phyloP scores from a whole-genome alignment of 148 eudicot species.

The Pouteria glomerata region DNA sequence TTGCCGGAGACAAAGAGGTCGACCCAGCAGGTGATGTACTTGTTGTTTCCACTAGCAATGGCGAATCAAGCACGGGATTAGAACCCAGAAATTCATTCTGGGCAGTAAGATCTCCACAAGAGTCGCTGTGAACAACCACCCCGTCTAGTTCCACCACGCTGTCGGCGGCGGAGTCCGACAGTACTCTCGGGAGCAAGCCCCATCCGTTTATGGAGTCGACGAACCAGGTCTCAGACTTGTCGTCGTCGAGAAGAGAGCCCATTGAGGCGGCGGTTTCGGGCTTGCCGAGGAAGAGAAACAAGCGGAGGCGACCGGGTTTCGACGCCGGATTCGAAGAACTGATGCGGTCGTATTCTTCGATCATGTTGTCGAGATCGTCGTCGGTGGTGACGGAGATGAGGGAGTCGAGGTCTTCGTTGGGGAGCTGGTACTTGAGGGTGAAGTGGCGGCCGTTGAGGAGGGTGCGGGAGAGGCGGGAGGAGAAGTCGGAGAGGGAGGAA shows the following conservation, averaged over 20 bases:
- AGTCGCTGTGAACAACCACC: too few species aligned
- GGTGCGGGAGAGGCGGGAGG: slow-evolving; percentile 42
- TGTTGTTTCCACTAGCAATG: slow-evolving; percentile 37
- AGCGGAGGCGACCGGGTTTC: not conserved
- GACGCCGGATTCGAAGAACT: not conserved
- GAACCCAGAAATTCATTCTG: not conserved
- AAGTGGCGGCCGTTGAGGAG: slow-evolving; percentile 48
- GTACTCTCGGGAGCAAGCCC: slow-evolving; percentile 43
- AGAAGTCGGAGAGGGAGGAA: slow-evolving; percentile 41
- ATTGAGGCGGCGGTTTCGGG: slow-evolving; percentile 65
- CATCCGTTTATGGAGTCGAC: slow-evolving; percentile 69
- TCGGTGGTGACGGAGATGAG: slow-evolving; percentile 58
- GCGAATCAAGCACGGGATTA: slow-evolving; percentile 35
- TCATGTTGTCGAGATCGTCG: slow-evolving; percentile 77
- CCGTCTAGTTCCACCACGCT: slow-evolving; percentile 43
- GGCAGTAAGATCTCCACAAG: not conserved
- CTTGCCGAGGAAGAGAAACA: slow-evolving; percentile 54
- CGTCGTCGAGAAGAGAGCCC: slow-evolving; percentile 60
- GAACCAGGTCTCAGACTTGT: slow-evolving; percentile 75
- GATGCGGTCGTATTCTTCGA: slow-evolving; percentile 63
- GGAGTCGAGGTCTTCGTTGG: slow-evolving; percentile 77
- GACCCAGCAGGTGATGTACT: slow-evolving; percentile 63
- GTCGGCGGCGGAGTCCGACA: slow-evolving; percentile 59
- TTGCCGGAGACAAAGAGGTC: slow-evolving; percentile 57
- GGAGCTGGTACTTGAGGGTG: slow-evolving; percentile 77